A percentile compares a stretch with the other conserved stretches of the same genome.
These are phyloP conservation scores for Blumeriella jaapii DNA, from an alignment of 2,329 filamentous ascomycete genomes.

Conservation along the genomic window DNA sequence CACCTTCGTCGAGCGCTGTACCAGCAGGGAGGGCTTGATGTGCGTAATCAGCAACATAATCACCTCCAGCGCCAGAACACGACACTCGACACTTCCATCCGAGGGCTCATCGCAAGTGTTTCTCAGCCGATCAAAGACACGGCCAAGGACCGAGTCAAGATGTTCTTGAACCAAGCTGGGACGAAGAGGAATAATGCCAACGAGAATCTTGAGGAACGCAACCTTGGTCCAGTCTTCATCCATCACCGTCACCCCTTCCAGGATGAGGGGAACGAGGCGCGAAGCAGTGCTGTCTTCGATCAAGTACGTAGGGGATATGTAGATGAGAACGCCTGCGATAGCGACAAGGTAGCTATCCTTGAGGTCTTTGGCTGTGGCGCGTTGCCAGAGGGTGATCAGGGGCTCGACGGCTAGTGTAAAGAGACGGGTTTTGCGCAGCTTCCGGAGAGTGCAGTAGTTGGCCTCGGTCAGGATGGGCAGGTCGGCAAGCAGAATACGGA, in stretches of 20 bases:
- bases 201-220: conserved; percentile 17
- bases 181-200: conserved; percentile 13
- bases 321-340: conserved; percentile 19
- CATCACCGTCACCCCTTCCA: conserved; percentile 20
- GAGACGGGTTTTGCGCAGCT: conserved; percentile 18
- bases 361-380: not conserved
- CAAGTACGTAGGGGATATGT: conserved; percentile 12
- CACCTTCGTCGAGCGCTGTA: conserved; percentile 14
- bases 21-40: conserved; percentile 9
- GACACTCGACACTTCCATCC: conserved; percentile 15
- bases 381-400: conserved; percentile 14
- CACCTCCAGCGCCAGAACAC: conserved; percentile 23
- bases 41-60: conserved; percentile 17
- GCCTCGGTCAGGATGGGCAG: conserved; percentile 21
- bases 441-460: conserved; percentile 23
- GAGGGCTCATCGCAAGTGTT: conserved; percentile 23
- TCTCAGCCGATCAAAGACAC: conserved; percentile 21
- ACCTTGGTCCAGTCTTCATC: conserved; percentile 19
- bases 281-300: conserved; percentile 11
- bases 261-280: conserved; percentile 16
- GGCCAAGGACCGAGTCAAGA: conserved; percentile 22
- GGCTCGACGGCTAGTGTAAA: conserved; percentile 13
- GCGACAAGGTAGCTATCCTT: conserved; percentile 24
- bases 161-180: conserved; percentile 18
- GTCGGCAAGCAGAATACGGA: conserved; percentile 21